phyloP scores from a whole-genome alignment of 192 early-diverging fungal species.

The Phycomyces nitens region DNA sequence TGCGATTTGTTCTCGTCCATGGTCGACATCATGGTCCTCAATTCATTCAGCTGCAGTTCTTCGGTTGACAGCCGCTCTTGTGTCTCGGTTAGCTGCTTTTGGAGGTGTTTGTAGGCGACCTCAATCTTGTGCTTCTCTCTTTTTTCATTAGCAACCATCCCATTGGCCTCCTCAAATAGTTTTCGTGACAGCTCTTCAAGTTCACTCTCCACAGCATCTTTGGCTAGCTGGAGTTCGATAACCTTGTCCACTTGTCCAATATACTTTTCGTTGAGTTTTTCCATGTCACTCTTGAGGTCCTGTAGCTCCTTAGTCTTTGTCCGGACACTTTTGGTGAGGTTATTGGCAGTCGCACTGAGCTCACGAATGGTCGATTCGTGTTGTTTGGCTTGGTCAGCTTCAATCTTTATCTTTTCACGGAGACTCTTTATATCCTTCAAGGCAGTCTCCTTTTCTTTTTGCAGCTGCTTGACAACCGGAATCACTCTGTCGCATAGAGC shows the following conservation, averaged over 20 bases:
- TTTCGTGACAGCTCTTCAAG: conserved; percentile 89
- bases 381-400: conserved; percentile 11
- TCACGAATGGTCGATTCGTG: conserved; percentile 13
- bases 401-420: conserved; percentile 19
- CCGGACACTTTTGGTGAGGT: conserved; percentile 63
- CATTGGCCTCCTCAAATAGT: conserved; percentile 94
- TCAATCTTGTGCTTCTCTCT: conserved; percentile 54
- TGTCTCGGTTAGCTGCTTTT: conserved; percentile 67
- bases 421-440: conserved; percentile 19
- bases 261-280: conserved; percentile 73
- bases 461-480: conserved; percentile 27
- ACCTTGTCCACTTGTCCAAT: conserved; percentile 83
- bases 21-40: conserved; percentile 65
- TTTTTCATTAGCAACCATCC: conserved; percentile 83
- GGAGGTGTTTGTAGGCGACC: conserved; percentile 53
- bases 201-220: conserved; percentile 90
- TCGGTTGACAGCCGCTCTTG: conserved; percentile 66
- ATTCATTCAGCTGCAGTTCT: conserved; percentile 81
- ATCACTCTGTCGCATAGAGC: conserved; percentile 28
- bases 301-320: conserved; percentile 67
- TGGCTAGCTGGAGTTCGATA: conserved; percentile 86
- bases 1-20: conserved; percentile 36
- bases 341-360: conserved; percentile 1
- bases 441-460: conserved; percentile 21
- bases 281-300: conserved; percentile 62